Base-by-base conservation (phyloP, 2,329 filamentous ascomycete genomes). In the Diaporthe eres region DNA sequence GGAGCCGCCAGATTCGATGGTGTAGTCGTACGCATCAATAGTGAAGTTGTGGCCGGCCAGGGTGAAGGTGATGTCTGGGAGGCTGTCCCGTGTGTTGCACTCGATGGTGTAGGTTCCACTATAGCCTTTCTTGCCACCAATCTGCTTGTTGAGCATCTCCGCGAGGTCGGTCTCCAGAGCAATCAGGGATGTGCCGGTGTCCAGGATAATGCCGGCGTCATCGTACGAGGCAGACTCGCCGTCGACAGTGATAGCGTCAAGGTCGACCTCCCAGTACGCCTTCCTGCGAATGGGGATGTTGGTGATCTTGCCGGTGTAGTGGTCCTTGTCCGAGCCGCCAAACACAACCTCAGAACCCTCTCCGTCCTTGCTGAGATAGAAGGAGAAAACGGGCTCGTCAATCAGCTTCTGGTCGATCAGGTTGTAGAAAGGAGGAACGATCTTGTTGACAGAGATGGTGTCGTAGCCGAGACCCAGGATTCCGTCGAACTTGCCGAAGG, bases 251-350 rank as follows among this genome's bases (percentile, higher is more conserved):
- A 99, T 97, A 78, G 95, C 90, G 82, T 98, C 93, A 77, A 99
- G 92, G 82, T 98, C 96, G 74, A 99, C 96, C 90, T 99, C 97
- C 97, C 97, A 99, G 91, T 99, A 99, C 68, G 97, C 97, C 93
- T 98, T 98, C 85, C 97, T 95, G 85, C 97, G 95, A 80, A 99
- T 92, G 74, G 97, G 97, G 80, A 99, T 95, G 85, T 95, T 97
- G 84, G 93, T 94, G 82, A 99, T 91, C 86, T 98, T 93, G 82
- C 97, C 97, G 53, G 90, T 92, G 85, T 90, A 92, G 89, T 97
- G 95, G 83, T 89, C 88, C 87, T 95, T 88, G 85, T 98, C 93
- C 77, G 98, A 86, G 79, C 96, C 96, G 85, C 96, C 96, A 80
- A 99, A 99, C 79, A 93, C 92, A 77, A 93, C 96, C 87, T 96